phyloP scores from a whole-genome alignment of 768 basidiomycete species.

The Agrocybe pediades region DNA sequence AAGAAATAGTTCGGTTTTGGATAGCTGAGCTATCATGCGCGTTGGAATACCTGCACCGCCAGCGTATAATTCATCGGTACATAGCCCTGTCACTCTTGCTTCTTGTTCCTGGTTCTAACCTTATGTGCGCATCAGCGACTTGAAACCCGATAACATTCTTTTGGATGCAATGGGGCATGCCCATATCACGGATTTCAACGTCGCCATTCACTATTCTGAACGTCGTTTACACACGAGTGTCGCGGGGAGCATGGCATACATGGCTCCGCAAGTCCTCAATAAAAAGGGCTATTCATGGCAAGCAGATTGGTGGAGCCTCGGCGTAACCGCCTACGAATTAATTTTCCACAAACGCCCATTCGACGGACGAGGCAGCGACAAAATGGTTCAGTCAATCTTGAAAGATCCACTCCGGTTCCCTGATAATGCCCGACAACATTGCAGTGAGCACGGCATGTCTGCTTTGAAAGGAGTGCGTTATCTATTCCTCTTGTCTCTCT shows the following conservation, averaged over 20 bases:
- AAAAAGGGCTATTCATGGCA: constrained; percentile 92
- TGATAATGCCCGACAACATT: constrained; percentile 59
- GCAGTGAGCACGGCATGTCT: constrained; percentile 65
- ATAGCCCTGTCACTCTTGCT: constrained; percentile 19
- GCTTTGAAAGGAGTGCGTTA: constrained; percentile 67
- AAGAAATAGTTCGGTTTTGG: constrained; percentile 84
- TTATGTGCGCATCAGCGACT: constrained; percentile 57
- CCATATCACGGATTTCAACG: constrained; percentile 98
- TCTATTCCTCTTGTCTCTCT: background rate
- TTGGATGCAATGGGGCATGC: constrained; percentile 93
- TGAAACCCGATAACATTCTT: constrained; percentile 97
- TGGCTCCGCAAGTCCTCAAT: constrained; percentile 96
- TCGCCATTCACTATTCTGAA: constrained; percentile 96
- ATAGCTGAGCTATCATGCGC: constrained; percentile 85
- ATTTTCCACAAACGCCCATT: constrained; percentile 84
- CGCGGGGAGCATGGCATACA: constrained; percentile 99
- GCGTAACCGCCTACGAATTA: constrained; percentile 89
- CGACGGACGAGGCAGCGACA: constrained; percentile 86
- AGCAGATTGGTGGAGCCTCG: constrained; percentile 96
- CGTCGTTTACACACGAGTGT: constrained; percentile 87
- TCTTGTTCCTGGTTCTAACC: constrained; percentile 12
- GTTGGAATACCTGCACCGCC: constrained; percentile 86
- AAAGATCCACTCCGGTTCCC: constrained; percentile 82
- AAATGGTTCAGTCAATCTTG: constrained; percentile 84
- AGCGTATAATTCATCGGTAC: constrained; percentile 93